Evolutionary conservation across 1,284 basidiomycete species (phyloP).

Genomic region (Rhodofomes roseus): DNA sequence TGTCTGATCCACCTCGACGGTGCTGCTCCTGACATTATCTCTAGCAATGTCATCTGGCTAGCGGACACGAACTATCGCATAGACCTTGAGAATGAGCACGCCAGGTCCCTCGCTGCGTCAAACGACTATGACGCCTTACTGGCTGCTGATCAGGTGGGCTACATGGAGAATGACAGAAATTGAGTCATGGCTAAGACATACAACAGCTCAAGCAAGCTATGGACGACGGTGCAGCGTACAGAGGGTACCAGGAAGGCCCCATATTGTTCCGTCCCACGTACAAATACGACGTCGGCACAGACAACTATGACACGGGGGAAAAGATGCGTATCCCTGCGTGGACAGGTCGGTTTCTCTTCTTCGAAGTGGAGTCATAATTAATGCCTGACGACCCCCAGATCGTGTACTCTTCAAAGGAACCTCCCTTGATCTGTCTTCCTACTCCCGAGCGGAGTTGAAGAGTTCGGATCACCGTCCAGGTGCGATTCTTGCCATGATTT

Average conservation of each 20-base stretch:
- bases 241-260: slow-evolving; percentile 85
- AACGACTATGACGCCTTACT: slow-evolving; percentile 75
- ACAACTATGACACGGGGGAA: slow-evolving; percentile 92
- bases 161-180: not conserved
- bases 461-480: slow-evolving; percentile 95
- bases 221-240: slow-evolving; percentile 69
- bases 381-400: slow-evolving; percentile 46
- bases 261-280: slow-evolving; percentile 89
- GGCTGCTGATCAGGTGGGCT: slow-evolving; percentile 79
- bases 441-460: slow-evolving; percentile 77
- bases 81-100: slow-evolving; percentile 79
- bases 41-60: slow-evolving; percentile 86
- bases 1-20: slow-evolving; percentile 22
- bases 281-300: slow-evolving; percentile 80
- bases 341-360: slow-evolving; percentile 81
- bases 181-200: slow-evolving; percentile 7
- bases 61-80: slow-evolving; percentile 97
- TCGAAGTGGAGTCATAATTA: not conserved
- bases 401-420: slow-evolving; percentile 85
- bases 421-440: slow-evolving; percentile 59
- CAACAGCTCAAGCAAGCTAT: slow-evolving; percentile 69
- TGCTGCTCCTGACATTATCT: not conserved
- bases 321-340: slow-evolving; percentile 96
- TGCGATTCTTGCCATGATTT: slow-evolving; percentile 21
- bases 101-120: slow-evolving; percentile 57